A percentile compares a stretch with the other conserved stretches of the same genome.
phyloP scores from a whole-genome alignment of 768 basidiomycete genomes.

The Favolaschia claudopus region DNA sequence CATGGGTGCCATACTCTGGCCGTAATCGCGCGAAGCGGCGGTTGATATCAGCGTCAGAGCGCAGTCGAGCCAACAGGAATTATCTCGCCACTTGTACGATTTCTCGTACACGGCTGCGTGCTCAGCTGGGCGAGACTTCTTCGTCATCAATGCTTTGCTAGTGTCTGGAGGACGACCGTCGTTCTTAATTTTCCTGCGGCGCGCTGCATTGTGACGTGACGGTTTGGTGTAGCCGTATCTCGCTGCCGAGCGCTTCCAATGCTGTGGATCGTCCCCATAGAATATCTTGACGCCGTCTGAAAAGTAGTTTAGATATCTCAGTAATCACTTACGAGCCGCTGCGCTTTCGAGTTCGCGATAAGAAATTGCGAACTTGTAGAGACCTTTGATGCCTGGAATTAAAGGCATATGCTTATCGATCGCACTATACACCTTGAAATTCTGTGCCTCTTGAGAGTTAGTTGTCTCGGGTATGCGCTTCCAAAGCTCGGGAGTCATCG shows the following conservation, averaged over 20 bases:
- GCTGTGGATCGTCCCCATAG: not conserved
- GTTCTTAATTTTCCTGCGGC: not conserved
- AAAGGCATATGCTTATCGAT: conserved; percentile 7
- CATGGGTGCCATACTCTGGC: not conserved
- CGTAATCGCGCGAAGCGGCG: not conserved
- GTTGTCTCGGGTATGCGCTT: conserved; percentile 32
- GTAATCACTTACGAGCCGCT: too few species aligned
- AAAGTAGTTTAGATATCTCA: too few species aligned
- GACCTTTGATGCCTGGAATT: too few species aligned
- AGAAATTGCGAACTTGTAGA: not conserved
- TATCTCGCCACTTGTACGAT: not conserved
- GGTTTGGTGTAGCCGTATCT: not conserved
- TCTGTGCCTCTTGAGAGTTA: conserved; percentile 41
- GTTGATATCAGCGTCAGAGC: not conserved
- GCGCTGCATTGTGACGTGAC: not conserved
- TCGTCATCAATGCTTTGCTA: not conserved
- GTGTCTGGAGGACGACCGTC: conserved; percentile 1
- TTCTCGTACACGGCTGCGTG: not conserved
- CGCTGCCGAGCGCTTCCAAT: not conserved
- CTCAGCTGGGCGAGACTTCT: not conserved
- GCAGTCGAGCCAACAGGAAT: not conserved
- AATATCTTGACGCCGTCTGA: not conserved
- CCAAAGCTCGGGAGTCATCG: conserved; percentile 14
- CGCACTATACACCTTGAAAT: conserved; percentile 35
- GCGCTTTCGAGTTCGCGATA: not conserved